Base-by-base conservation (phyloP, 108 stramenopile species). In the Skeletonema potamos region DNA sequence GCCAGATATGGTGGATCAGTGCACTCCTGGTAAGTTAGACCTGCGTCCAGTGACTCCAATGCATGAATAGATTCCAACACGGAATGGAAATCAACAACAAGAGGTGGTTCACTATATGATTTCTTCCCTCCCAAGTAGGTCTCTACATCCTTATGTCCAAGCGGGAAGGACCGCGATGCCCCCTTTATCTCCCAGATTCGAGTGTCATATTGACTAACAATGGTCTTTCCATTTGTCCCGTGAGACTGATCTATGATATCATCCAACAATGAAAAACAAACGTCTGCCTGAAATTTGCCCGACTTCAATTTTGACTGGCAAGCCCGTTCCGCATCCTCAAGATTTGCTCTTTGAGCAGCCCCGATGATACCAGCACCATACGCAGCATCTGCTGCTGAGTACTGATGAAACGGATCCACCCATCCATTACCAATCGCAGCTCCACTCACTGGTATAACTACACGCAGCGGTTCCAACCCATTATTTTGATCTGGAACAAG, bases 1-100 rank as follows among this genome's bases (percentile, higher is more conserved):
- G 96, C 96, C 27, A 84, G 46, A 72, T 92, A 98, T 3, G 98
- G 96, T 26, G 95, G 95, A 84, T 97, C 94, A 20, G 96, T 93
- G 75, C 98, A 98, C 78, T 97, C 98, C 65, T 68, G 27, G 80
- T 94, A 98, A 15, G 33, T 62, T 66, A 92, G 92, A 20, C 77
- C 82, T 13, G 90, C 84, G 30, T 66, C 76, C 27, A 85, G 56
- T 54, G 84, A 75, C 33, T 86, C 86, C 22, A 60, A 27, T 3
- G 96, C 93, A 73, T 98, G 96, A 26, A 98, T 87, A 5, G 96
- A 92, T 8, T 70, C 57, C 68, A 95, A 70, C 5, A 90, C 93
- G 26, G 77, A 24, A 51, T 61, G 17, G n/a, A 43, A 73, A 58
- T 87, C 56, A 4, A 80, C 41, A 4, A n/a, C 37, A n/a, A 77